These are phyloP conservation scores for Ophiosphaerella narmari DNA, from an alignment of 2,329 filamentous ascomycete genomes.

Conservation along the genomic window DNA sequence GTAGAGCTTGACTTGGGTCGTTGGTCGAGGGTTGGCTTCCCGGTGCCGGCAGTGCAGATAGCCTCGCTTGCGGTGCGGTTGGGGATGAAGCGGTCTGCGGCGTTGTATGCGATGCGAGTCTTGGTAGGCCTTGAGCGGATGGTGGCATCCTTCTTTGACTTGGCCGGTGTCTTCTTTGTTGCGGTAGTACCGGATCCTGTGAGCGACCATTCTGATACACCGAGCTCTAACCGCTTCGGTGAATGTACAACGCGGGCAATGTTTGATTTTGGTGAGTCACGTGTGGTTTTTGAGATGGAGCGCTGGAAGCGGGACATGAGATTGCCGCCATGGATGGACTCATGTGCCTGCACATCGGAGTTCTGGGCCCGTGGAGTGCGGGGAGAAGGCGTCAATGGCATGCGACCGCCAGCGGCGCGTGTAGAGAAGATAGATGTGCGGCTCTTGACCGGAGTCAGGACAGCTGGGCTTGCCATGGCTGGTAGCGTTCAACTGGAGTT, in stretches of 20 bases:
- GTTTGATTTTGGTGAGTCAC: conserved; percentile 95
- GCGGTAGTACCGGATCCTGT: conserved; percentile 71
- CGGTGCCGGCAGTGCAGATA: conserved; percentile 77
- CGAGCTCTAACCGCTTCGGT: conserved; percentile 85
- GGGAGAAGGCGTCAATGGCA: conserved; percentile 92
- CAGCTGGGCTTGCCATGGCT: conserved; percentile 78
- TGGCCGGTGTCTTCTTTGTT: conserved; percentile 52
- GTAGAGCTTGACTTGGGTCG: conserved; percentile 72
- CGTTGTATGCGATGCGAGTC: conserved; percentile 60
- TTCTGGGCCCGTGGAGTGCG: conserved; percentile 59
- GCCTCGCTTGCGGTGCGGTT: conserved; percentile 90
- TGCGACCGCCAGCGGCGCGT: conserved; percentile 90
- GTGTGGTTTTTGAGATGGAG: conserved; percentile 66
- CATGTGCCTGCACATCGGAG: conserved; percentile 56
- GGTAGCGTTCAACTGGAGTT: conserved; percentile 28
- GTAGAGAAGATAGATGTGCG: conserved; percentile 90
- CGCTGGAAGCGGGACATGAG: conserved; percentile 79
- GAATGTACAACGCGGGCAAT: conserved; percentile 74
- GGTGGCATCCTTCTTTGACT: conserved; percentile 41
- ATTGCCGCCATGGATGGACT: conserved; percentile 75
- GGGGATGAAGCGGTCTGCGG: conserved; percentile 92
- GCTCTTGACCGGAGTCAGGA: conserved; percentile 93
- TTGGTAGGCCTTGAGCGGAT: conserved; percentile 43
- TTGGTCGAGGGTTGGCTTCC: conserved; percentile 70
- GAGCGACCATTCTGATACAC: conserved; percentile 89